Evolutionary conservation across 257 asterid genomes (phyloP).

Genomic region (Nicotiana sylvestris): DNA sequence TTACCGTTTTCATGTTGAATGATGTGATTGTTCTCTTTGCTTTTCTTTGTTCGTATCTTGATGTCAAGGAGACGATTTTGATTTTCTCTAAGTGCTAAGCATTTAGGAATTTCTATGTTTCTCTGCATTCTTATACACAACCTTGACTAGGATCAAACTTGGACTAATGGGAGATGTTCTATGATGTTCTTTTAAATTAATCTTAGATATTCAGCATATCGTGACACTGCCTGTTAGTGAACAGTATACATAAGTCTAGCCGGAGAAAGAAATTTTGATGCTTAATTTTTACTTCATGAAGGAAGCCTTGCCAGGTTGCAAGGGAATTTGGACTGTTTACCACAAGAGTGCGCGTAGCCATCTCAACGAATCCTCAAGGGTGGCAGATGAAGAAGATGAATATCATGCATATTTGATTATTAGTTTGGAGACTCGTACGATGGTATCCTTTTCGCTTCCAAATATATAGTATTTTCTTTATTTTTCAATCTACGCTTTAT

Average conservation of each 20-base stretch:
- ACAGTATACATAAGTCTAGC: not conserved
- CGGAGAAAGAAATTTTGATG: not conserved
- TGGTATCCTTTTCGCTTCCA: slow-evolving; percentile 47
- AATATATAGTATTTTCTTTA: not conserved
- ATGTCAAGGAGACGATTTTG: not conserved
- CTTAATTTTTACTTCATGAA: slow-evolving; percentile 23
- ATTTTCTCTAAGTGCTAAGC: not conserved
- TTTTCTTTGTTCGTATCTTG: not conserved
- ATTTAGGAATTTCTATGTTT: not conserved
- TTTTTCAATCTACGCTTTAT: not conserved
- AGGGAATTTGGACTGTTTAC: slow-evolving; percentile 97
- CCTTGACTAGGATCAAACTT: not conserved
- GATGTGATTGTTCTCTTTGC: not conserved
- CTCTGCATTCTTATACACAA: not conserved
- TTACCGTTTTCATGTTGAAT: not conserved
- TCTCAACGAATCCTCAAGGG: slow-evolving; percentile 53
- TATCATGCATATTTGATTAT: slow-evolving; percentile 94
- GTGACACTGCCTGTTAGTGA: not conserved
- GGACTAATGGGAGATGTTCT: not conserved
- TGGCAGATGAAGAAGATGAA: slow-evolving; percentile 84
- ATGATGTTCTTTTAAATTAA: not conserved
- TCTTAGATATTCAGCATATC: not conserved
- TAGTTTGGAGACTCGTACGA: slow-evolving; percentile 91
- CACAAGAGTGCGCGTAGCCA: slow-evolving; percentile 74
- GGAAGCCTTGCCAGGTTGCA: slow-evolving; percentile 97